Percentiles rank a stretch among this genome's conserved stretches.
Conservation (phyloP, 257 asterid species). For the Echium plantagineum region DNA sequence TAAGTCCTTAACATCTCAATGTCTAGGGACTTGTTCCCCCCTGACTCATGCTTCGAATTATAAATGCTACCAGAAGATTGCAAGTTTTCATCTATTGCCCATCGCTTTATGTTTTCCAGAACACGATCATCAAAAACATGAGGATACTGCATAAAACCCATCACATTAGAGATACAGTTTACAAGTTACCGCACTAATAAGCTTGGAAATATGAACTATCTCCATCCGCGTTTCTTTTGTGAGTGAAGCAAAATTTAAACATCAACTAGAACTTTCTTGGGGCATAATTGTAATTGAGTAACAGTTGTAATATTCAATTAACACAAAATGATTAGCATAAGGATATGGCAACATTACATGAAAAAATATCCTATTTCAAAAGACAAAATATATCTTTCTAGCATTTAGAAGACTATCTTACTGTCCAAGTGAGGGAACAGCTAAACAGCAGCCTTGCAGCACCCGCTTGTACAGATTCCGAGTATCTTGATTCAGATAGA, state of each 20-base stretch:
- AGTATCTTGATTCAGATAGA: constrained; percentile 59
- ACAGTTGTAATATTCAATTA: background rate
- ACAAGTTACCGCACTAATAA: background rate
- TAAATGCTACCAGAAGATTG: constrained; percentile 50
- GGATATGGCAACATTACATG: background rate
- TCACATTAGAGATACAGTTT: constrained; percentile 4
- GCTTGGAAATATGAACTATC: background rate
- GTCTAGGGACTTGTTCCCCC: constrained; percentile 50
- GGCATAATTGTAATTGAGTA: constrained; percentile 14
- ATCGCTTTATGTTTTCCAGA: constrained; percentile 60
- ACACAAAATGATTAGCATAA: background rate
- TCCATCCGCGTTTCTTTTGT: background rate
- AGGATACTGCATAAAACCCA: constrained; percentile 65
- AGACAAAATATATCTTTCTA: background rate
- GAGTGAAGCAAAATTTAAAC: background rate
- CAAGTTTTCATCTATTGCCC: constrained; percentile 78
- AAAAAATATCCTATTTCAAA: background rate
- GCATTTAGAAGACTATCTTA: constrained; percentile 16
- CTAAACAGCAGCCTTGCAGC: constrained; percentile 80
- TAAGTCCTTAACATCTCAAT: constrained; percentile 77
- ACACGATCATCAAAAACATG: constrained; percentile 86
- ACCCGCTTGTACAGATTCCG: constrained; percentile 68
- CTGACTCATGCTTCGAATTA: constrained; percentile 55
- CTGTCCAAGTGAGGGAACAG: constrained; percentile 91
- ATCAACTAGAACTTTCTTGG: background rate